Conservation (phyloP, 306 rosid species). For the Arachis hypogaea region DNA sequence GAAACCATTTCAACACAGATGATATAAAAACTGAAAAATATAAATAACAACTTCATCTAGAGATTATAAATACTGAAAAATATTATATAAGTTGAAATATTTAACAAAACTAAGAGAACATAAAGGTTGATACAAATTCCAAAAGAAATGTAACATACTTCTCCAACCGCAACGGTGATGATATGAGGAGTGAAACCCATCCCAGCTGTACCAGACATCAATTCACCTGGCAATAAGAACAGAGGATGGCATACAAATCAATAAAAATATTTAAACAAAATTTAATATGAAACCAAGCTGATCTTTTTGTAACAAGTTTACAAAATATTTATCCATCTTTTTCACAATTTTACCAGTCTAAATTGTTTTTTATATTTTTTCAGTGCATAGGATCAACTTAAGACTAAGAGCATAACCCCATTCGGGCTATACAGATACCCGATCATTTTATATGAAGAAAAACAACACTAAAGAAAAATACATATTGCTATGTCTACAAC, state of each 20-base stretch:
- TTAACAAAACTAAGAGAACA: neutral
- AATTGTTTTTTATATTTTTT: too few relatives aligned
- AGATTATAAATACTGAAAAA: neutral
- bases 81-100: neutral
- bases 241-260: conserved; percentile 38
- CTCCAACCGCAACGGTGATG: conserved; percentile 83
- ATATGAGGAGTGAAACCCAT: conserved; percentile 92
- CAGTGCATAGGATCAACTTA: too few relatives aligned
- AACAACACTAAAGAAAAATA: neutral
- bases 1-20: neutral
- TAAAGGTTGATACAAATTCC: conserved; percentile 14
- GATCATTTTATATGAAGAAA: neutral
- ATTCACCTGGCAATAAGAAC: conserved; percentile 63
- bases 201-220: conserved; percentile 88
- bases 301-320: neutral
- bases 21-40: too few relatives aligned
- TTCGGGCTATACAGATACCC: neutral
- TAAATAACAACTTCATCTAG: neutral
- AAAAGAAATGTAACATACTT: conserved; percentile 54
- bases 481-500: too few relatives aligned
- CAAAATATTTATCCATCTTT: too few relatives aligned
- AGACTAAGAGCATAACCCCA: too few relatives aligned
- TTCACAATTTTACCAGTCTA: too few relatives aligned
- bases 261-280: conserved; percentile 2
- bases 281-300: conserved; percentile 27